Evolutionary conservation across 495 filamentous ascomycete genomes (phyloP).

Genomic region (Cercophora newfieldiana): DNA sequence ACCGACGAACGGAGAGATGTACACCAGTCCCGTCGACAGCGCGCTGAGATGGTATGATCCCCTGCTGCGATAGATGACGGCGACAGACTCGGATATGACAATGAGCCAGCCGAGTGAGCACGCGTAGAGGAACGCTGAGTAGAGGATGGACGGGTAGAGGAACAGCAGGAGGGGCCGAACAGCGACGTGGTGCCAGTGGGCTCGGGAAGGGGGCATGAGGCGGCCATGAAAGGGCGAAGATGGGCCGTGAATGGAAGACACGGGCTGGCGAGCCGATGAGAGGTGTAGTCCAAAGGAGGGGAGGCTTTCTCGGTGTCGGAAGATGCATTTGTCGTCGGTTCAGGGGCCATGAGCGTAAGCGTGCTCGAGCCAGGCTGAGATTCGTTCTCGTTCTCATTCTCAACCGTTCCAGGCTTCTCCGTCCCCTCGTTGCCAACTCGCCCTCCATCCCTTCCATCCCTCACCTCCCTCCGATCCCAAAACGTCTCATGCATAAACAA

Average conservation of each 20-base stretch:
- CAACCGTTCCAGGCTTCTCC: not conserved
- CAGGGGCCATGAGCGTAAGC: not conserved
- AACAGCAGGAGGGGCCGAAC: slow-evolving; percentile 81
- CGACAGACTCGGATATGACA: slow-evolving; percentile 82
- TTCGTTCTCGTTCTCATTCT: slow-evolving; percentile 34
- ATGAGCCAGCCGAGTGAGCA: slow-evolving; percentile 95
- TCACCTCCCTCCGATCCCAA: slow-evolving; percentile 70
- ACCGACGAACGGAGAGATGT: slow-evolving; percentile 86
- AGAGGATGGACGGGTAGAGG: slow-evolving; percentile 85
- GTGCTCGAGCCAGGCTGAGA: slow-evolving; percentile 30
- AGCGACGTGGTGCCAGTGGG: slow-evolving; percentile 76
- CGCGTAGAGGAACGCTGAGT: slow-evolving; percentile 83
- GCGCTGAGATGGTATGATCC: slow-evolving; percentile 74
- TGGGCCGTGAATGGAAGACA: slow-evolving; percentile 66
- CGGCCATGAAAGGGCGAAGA: slow-evolving; percentile 73
- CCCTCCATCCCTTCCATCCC: not conserved
- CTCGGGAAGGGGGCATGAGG: slow-evolving; percentile 54
- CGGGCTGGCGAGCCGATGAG: slow-evolving; percentile 57
- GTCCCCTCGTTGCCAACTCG: not conserved
- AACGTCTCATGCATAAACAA: slow-evolving; percentile 95
- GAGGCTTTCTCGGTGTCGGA: slow-evolving; percentile 1
- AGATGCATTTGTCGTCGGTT: not conserved
- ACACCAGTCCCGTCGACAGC: slow-evolving; percentile 79
- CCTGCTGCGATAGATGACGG: slow-evolving; percentile 68
- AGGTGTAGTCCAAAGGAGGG: slow-evolving; percentile 44